A percentile compares a stretch with the other conserved stretches of the same genome.
These are phyloP conservation scores for Fusarium robinianum DNA, from an alignment of 2,329 filamentous ascomycete genomes.

Conservation along the genomic window DNA sequence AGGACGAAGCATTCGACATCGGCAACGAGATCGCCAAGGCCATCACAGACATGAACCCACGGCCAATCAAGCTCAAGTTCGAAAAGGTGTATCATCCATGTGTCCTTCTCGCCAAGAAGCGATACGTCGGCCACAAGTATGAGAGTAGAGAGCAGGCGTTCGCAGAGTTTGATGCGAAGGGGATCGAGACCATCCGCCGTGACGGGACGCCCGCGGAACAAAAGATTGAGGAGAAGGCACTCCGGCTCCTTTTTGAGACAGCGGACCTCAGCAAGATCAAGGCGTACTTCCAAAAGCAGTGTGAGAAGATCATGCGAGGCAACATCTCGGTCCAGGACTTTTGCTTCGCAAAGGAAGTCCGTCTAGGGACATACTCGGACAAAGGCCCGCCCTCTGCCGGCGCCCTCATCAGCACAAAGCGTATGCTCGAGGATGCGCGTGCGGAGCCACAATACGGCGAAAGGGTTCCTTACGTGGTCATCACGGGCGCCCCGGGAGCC, in stretches of 20 bases:
- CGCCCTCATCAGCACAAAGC: constrained; percentile 82
- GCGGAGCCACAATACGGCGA: constrained; percentile 94
- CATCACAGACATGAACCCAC: constrained; percentile 87
- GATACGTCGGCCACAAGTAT: constrained; percentile 98
- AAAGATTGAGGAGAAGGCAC: constrained; percentile 91
- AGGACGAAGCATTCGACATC: constrained; percentile 87
- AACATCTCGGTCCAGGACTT: constrained; percentile 92
- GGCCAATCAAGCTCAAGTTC: constrained; percentile 93
- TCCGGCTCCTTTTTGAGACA: constrained; percentile 88
- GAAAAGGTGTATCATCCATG: constrained; percentile 98
- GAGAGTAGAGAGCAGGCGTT: constrained; percentile 74
- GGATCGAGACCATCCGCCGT: constrained; percentile 94
- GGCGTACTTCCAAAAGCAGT: constrained; percentile 85
- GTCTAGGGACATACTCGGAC: constrained; percentile 80
- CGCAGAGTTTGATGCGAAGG: constrained; percentile 96
- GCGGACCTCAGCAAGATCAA: constrained; percentile 89
- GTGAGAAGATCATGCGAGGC: constrained; percentile 88
- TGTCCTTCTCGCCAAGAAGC: constrained; percentile 91
- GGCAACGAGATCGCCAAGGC: constrained; percentile 89
- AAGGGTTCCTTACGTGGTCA: constrained; percentile 90
- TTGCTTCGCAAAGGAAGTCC: constrained; percentile 92
- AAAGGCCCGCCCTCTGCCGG: constrained; percentile 81
- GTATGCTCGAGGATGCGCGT: constrained; percentile 84
- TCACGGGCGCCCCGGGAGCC: constrained; percentile 84
- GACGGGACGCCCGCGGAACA: constrained; percentile 96